Base-by-base conservation (phyloP, 257 asterid species). In the Solanum phureja region DNA sequence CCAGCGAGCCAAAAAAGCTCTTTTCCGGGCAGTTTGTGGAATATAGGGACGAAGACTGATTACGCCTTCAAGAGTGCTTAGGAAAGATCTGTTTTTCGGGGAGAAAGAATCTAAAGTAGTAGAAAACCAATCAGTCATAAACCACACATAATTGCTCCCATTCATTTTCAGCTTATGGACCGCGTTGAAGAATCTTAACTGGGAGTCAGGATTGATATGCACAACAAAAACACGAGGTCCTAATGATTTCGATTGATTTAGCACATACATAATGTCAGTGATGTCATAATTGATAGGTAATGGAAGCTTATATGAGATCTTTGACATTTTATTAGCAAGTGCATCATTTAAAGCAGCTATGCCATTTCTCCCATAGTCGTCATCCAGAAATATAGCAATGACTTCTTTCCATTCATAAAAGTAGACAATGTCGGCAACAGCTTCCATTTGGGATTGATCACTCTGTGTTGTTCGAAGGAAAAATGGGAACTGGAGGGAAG, bases 281-380 rank as follows among this genome's bases (percentile, higher is more conserved):
- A 88, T 89, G 81, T 87, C 87, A 42, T 83, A 88, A 6, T 92
- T 86, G 0, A 94, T 90, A 6, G 94, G 92, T 56, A 96, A 89
- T 38, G 95, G 94, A 4, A 90, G 91, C 89, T 95, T 95, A 86
- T 92, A 90, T 3, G 95, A 89, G 85, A 95, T 95, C 87, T 91
- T 93, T 42, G 93, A 89, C 69, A 92, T 90, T 86, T 87, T 93
- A 87, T 88, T 91, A 5, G 95, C 93, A 68, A 96, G 98, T 23
- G 94, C 94, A 62, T 95, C 97, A 18, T 91, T 98, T 83, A 96
- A 88, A 34, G 93, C 93, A 69, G 94, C 89, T n/a, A 95, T 82
- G 5, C 96, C 99, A 8, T 95, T 96, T 90, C 99, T 91, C 33
- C 99, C 99, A 82, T 95, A 96, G 88, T 94, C 98, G 58, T 94